phyloP scores from a whole-genome alignment of 345 rosid genomes.

The Rubroshorea leprosula region DNA sequence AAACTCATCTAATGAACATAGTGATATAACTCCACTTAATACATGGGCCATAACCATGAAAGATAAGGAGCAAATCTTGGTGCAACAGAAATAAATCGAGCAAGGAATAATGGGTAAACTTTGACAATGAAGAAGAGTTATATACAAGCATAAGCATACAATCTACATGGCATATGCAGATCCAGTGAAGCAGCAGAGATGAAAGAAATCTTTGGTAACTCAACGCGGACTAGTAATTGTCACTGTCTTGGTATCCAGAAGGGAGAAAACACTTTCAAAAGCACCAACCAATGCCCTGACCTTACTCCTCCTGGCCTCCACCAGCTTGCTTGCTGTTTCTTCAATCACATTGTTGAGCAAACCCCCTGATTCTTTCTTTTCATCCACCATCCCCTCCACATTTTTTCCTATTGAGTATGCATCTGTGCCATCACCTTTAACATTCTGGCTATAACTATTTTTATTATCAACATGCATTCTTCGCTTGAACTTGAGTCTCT shows the following conservation, averaged over 20 bases:
- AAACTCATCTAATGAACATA: no score
- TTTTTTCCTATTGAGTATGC: constrained; percentile 22
- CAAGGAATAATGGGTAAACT: no score
- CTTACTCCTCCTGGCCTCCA: constrained; percentile 54
- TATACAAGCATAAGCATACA: no score
- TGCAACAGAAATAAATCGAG: no score
- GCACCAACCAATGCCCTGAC: constrained; percentile 90
- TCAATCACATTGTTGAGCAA: constrained; percentile 73
- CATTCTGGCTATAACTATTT: constrained; percentile 24
- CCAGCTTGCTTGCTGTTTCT: constrained; percentile 64
- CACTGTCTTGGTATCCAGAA: constrained; percentile 45
- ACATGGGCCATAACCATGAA: no score
- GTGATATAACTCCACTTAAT: no score
- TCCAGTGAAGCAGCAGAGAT: no score
- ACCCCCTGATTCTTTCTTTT: constrained; percentile 36
- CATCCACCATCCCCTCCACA: constrained; percentile 22
- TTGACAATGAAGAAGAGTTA: no score
- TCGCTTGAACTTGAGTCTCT: constrained; percentile 49
- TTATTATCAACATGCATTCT: constrained; percentile 31
- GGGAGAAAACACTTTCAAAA: constrained; percentile 77
- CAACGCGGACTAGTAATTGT: constrained; percentile 19
- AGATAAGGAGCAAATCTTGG: no score
- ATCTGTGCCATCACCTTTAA: constrained; percentile 11
- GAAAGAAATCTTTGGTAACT: background rate
- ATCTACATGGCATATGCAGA: no score